Conservation (phyloP, 1,284 basidiomycete species). For the Clitocybe nebularis region DNA sequence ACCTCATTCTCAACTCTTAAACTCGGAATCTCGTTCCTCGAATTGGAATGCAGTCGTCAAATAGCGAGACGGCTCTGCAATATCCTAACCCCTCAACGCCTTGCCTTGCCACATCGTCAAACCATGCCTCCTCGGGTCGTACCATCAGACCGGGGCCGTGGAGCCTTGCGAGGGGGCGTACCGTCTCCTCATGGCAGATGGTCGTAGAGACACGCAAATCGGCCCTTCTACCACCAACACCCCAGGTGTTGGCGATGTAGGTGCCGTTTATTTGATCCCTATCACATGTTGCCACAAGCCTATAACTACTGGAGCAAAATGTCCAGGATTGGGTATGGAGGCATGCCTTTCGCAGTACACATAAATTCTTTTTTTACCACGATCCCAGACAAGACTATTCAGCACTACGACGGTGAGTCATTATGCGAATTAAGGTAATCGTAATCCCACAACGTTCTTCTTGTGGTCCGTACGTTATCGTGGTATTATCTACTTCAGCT, state of each 20-base stretch:
- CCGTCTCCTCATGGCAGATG: conserved; percentile 20
- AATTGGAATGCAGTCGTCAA: too few relatives aligned
- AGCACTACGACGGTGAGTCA: conserved; percentile 69
- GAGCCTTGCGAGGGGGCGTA: conserved; percentile 11
- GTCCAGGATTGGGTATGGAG: conserved; percentile 57
- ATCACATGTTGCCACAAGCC: conserved; percentile 19
- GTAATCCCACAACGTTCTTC: conserved; percentile 3
- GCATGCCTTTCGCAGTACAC: conserved; percentile 41
- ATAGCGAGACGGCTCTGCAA: background rate
- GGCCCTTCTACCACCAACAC: conserved; percentile 24
- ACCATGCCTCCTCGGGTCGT: background rate
- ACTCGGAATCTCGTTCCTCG: too few relatives aligned
- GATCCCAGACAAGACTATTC: conserved; percentile 53
- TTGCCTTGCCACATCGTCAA: background rate
- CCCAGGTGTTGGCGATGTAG: conserved; percentile 20
- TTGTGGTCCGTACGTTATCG: conserved; percentile 49
- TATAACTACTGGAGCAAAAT: conserved; percentile 60
- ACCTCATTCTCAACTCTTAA: too few relatives aligned
- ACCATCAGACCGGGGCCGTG: background rate
- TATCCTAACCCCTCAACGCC: background rate
- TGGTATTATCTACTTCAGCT: background rate
- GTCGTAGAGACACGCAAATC: conserved; percentile 24
- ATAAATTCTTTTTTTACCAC: conserved; percentile 62
- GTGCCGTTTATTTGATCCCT: conserved; percentile 3
- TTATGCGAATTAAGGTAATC: conserved; percentile 6